A percentile compares a stretch with the other conserved stretches of the same genome.
Evolutionary conservation across 2,329 filamentous ascomycete species (phyloP).

Genomic region (Alternaria postmessia): DNA sequence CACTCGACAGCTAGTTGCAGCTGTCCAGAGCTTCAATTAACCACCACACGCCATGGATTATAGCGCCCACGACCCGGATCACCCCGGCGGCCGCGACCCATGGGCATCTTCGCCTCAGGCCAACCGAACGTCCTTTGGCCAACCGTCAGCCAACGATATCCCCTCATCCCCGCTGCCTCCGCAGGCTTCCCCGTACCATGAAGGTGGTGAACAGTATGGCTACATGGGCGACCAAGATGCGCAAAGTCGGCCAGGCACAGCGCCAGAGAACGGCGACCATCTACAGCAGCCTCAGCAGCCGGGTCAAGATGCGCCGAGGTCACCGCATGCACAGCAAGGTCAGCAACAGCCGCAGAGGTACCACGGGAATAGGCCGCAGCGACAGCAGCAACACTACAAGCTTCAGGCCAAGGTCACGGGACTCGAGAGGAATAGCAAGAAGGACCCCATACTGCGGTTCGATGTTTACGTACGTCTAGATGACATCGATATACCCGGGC

Average conservation of each 20-base stretch:
- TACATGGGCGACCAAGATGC: conserved; percentile 45
- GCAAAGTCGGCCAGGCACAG: conserved; percentile 37
- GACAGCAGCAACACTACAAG: conserved; percentile 73
- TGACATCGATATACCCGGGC: background rate
- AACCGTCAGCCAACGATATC: conserved; percentile 53
- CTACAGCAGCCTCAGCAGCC: conserved; percentile 35
- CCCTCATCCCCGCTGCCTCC: conserved; percentile 52
- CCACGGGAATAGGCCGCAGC: conserved; percentile 53
- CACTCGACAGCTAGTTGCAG: conserved; percentile 28
- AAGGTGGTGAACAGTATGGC: conserved; percentile 45
- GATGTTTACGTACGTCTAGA: conserved; percentile 82
- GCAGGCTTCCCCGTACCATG: conserved; percentile 51
- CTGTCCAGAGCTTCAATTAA: conserved; percentile 34
- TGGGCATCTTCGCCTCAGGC: conserved; percentile 69
- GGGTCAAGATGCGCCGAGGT: conserved; percentile 44
- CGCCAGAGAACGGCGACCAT: conserved; percentile 48
- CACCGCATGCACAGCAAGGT: conserved; percentile 43
- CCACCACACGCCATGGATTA: conserved; percentile 67
- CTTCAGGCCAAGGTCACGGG: conserved; percentile 95
- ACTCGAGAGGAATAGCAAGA: conserved; percentile 90
- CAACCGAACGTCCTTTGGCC: conserved; percentile 58
- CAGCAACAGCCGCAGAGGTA: conserved; percentile 58
- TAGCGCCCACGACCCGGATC: conserved; percentile 65
- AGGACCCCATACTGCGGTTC: conserved; percentile 93
- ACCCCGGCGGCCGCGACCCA: conserved; percentile 66